Percentiles rank a stretch among this genome's conserved stretches.
Conservation (phyloP, 2,329 filamentous ascomycete species). For the Botryotinia globosa region DNA sequence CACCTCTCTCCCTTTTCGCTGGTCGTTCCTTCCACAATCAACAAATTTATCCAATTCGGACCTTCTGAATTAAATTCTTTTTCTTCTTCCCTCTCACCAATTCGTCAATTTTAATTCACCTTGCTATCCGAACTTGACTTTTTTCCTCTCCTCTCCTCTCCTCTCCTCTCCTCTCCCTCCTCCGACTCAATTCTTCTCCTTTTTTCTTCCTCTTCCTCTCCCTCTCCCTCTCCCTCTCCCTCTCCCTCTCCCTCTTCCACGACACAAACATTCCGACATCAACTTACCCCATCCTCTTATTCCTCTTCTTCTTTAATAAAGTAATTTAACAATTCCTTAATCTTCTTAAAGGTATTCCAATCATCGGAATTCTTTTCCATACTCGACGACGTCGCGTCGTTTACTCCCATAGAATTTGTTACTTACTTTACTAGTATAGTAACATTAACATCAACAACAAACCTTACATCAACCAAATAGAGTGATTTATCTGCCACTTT, state of each 20-base stretch:
- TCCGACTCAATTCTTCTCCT: neutral
- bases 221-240: neutral
- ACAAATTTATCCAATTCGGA: neutral
- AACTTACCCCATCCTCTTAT: constrained; percentile 14
- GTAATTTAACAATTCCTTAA: neutral
- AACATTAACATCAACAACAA: neutral
- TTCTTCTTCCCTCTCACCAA: neutral
- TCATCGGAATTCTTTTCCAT: constrained; percentile 11
- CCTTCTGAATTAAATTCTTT: neutral
- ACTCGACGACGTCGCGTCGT: constrained; percentile 17
- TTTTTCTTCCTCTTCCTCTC: neutral
- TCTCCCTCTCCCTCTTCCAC: neutral
- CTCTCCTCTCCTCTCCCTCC: neutral
- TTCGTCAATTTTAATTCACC: neutral
- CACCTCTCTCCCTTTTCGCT: neutral
- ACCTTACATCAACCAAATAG: neutral
- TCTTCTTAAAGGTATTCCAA: neutral
- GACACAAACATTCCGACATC: constrained; percentile 16
- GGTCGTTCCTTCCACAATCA: constrained; percentile 2
- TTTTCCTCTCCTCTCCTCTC: neutral
- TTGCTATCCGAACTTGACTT: neutral
- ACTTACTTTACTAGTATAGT: constrained; percentile 13
- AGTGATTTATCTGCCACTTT: neutral
- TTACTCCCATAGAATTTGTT: constrained; percentile 12
- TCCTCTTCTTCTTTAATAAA: neutral